Evolutionary conservation across 305 asterid species (phyloP), one percentile per base, ranked within the genome.

Genomic region (Euphrasia arctica): DNA sequence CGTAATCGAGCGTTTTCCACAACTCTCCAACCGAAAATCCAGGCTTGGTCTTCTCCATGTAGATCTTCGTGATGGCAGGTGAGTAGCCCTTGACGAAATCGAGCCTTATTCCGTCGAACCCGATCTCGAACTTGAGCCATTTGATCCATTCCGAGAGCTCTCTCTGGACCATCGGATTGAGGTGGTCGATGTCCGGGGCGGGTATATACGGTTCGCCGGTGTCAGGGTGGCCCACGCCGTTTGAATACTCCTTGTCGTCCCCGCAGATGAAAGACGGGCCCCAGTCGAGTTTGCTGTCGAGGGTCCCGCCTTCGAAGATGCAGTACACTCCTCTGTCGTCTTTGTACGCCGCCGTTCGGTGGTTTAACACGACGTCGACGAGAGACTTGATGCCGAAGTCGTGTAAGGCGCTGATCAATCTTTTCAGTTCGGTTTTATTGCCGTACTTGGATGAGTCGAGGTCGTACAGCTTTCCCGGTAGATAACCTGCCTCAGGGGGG

Each of bases 311-410:
- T 54, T 91, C 95, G 62, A 89, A 91, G 64, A 87, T 73, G 80
- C 78, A 65, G 72, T 82, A 89, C 14, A 80, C 77, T 32, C 98
- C 96, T 8, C 89, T 74, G 45, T 64, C 12, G 9, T 91, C 97
- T 70, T 83, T 25, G 13, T 59, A 70, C 31, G 87, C 98, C 10
- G 92, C 98, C 0, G 82, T 69, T 60, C 95, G 69, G 77, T 91
- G 97, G 87, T 91, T 89, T 64, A 89, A 87, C 8, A 89, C 98
- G 18, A 89, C 77, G 70, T 89, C 97, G 12, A 95, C 95, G 0
- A 89, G 78, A 15, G 78, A 82, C 65, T 87, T 91, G 67, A 91
- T 73, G 52, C 88, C 88, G 8, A 78, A 58, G 63, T 31, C 75
- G 55, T 76, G 80, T n/a, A 89, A 69, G 0, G 83, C 70, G 39